phyloP scores from a whole-genome alignment of 1,139 yeast species.

The Candida sp. region DNA sequence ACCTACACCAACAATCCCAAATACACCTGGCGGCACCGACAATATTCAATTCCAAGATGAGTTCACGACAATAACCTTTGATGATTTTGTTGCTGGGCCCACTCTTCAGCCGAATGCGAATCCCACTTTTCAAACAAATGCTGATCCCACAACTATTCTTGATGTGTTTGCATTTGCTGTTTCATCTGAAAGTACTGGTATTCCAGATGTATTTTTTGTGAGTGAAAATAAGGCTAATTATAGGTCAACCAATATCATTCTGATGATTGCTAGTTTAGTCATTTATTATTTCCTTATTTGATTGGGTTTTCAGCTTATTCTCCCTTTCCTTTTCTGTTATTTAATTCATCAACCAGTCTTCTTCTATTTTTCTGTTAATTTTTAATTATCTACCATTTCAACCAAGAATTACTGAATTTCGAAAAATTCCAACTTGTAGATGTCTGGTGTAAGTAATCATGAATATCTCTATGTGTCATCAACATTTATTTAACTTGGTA shows the following conservation, averaged over 20 bases:
- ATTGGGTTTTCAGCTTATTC: neutral
- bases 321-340: neutral
- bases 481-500: too few relatives aligned
- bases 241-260: neutral
- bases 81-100: neutral
- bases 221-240: neutral
- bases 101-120: neutral
- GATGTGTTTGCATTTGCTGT: neutral
- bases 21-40: neutral
- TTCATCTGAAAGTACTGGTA: neutral
- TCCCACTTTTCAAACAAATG: neutral
- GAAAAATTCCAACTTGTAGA: too few relatives aligned
- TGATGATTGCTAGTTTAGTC: neutral
- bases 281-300: neutral
- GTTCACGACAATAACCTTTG: neutral
- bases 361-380: too few relatives aligned
- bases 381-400: too few relatives aligned
- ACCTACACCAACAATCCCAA: neutral
- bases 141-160: neutral
- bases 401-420: too few relatives aligned
- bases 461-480: too few relatives aligned
- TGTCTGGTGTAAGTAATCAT: too few relatives aligned
- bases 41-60: neutral
- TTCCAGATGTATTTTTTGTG: too few relatives aligned
- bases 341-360: too few relatives aligned